These are phyloP conservation scores for Arthrobotrys musiformis DNA, from an alignment of 2,329 filamentous ascomycete species.

Conservation along the genomic window DNA sequence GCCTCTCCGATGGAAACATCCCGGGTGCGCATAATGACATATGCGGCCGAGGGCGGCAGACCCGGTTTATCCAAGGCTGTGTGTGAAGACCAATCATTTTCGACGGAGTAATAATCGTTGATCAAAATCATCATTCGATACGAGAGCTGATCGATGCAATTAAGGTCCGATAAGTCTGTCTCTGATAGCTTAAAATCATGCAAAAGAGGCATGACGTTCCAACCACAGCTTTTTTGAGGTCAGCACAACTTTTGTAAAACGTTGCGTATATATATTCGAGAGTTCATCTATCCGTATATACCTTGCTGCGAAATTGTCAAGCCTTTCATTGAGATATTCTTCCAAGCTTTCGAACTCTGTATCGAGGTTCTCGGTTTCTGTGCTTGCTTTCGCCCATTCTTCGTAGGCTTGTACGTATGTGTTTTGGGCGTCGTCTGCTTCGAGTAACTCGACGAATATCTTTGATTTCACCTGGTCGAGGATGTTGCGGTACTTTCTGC, in stretches of 20 bases:
- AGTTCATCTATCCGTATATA: not conserved
- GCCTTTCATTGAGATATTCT: constrained; percentile 8
- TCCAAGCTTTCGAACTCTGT: constrained; percentile 21
- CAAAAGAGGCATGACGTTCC: constrained; percentile 1
- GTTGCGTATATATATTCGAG: too few relatives aligned
- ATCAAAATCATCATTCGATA: constrained; percentile 5
- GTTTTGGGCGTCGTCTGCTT: not conserved
- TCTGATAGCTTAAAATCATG: constrained; percentile 6
- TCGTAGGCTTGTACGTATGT: constrained; percentile 7
- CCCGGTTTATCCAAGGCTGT: not conserved
- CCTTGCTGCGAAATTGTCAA: constrained; percentile 17
- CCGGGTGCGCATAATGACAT: constrained; percentile 16
- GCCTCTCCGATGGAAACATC: constrained; percentile 5
- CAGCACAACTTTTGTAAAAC: too few relatives aligned
- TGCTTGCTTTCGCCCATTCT: not conserved
- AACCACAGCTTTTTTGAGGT: not conserved
- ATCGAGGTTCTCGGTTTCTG: not conserved
- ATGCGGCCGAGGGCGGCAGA: not conserved
- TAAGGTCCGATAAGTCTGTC: not conserved
- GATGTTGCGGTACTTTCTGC: constrained; percentile 10
- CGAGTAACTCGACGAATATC: constrained; percentile 1
- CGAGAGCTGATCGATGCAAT: not conserved
- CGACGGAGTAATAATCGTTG: constrained; percentile 22
- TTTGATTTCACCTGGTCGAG: constrained; percentile 26
- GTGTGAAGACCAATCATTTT: constrained; percentile 22